Percentiles rank a stretch among this genome's conserved stretches.
Evolutionary conservation across 768 basidiomycete genomes (phyloP).

Genomic region (Paxillus involutus): DNA sequence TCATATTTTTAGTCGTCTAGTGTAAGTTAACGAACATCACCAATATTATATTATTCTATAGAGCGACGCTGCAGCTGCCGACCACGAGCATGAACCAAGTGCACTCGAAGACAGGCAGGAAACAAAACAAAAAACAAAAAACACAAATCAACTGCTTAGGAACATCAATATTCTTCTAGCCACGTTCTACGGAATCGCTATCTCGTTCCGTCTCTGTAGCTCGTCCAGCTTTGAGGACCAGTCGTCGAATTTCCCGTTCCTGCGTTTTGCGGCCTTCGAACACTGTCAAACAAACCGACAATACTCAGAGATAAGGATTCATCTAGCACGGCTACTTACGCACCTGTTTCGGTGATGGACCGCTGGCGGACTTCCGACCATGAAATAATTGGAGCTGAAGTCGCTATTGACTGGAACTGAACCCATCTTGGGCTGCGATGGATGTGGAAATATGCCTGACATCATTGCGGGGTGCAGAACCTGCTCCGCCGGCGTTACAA

Average conservation of each 20-base stretch:
- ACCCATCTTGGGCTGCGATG: neutral
- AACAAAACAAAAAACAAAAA: neutral
- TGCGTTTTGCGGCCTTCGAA: neutral
- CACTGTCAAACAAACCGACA: neutral
- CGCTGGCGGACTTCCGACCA: neutral
- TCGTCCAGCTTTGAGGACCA: constrained; percentile 1
- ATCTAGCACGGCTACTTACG: constrained; percentile 5
- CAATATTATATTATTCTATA: too few relatives aligned
- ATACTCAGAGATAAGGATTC: neutral
- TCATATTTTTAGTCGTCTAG: too few relatives aligned
- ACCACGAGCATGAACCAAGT: too few relatives aligned
- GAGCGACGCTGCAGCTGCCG: too few relatives aligned
- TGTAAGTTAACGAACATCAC: too few relatives aligned
- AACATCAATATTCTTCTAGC: neutral
- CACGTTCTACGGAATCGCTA: neutral
- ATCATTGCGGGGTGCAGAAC: constrained; percentile 1
- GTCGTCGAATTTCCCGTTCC: neutral
- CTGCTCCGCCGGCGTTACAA: neutral
- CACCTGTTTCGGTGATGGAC: constrained; percentile 7
- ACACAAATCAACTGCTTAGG: neutral
- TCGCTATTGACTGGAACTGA: neutral
- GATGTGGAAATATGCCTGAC: neutral
- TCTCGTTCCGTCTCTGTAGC: constrained; percentile 10
- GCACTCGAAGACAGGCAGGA: too few relatives aligned
- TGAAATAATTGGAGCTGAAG: neutral